Evolutionary conservation across 2,329 filamentous ascomycete genomes (phyloP).

Genomic region (Phaeosphaeria sp.): DNA sequence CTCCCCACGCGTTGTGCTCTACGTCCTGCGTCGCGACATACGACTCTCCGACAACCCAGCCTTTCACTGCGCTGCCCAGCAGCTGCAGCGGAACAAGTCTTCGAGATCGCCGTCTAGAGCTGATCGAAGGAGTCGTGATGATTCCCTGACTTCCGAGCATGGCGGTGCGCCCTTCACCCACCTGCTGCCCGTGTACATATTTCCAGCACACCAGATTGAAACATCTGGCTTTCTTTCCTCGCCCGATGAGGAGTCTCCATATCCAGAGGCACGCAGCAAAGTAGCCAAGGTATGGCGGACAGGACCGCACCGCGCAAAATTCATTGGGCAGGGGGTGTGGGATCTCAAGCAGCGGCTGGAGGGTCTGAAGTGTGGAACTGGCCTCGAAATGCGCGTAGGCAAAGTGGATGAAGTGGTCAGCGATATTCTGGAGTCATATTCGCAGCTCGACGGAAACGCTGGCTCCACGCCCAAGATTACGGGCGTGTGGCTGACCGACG

Average conservation of each 20-base stretch:
- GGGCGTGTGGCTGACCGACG: constrained; percentile 76
- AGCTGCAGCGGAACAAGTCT: constrained; percentile 14
- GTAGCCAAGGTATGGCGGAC: constrained; percentile 75
- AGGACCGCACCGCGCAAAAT: constrained; percentile 74
- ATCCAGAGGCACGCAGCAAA: constrained; percentile 71
- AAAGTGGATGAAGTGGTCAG: constrained; percentile 65
- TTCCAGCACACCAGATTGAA: constrained; percentile 75
- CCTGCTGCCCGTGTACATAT: constrained; percentile 71
- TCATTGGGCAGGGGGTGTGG: constrained; percentile 76
- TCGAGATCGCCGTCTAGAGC: constrained; percentile 9
- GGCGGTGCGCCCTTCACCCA: constrained; percentile 53
- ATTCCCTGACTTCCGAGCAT: constrained; percentile 33
- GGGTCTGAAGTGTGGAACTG: constrained; percentile 61
- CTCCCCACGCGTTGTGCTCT: constrained; percentile 65
- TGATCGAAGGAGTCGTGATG: constrained; percentile 47
- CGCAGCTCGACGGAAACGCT: constrained; percentile 14
- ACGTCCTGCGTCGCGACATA: constrained; percentile 75
- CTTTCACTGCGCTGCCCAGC: constrained; percentile 62
- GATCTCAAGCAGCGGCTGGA: constrained; percentile 71
- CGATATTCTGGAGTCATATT: constrained; percentile 60
- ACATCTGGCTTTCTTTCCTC: constrained; percentile 72
- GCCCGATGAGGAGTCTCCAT: constrained; percentile 60
- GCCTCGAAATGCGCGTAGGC: constrained; percentile 69
- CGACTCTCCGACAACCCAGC: constrained; percentile 78
- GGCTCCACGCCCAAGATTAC: constrained; percentile 57